Evolutionary conservation across 1,284 basidiomycete genomes (phyloP).

Genomic region (Apiotrichum siamense): DNA sequence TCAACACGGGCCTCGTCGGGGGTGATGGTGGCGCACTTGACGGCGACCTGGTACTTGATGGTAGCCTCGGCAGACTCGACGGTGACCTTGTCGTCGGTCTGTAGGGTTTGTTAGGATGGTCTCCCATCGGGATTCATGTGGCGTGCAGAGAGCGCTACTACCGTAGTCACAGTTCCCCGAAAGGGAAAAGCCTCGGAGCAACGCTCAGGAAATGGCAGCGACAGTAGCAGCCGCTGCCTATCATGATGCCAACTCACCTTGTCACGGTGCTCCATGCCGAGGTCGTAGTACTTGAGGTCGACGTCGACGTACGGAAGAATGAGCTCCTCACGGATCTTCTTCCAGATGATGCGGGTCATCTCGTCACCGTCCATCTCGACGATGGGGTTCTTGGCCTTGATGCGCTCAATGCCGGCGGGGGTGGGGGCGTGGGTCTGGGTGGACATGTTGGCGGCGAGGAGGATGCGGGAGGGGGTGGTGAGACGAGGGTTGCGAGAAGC

Average conservation of each 20-base stretch:
- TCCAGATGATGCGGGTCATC: conserved; percentile 98
- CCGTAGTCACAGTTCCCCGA: background rate
- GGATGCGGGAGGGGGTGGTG: conserved; percentile 7
- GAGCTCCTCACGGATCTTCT: conserved; percentile 96
- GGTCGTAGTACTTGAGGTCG: conserved; percentile 97
- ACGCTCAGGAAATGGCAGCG: background rate
- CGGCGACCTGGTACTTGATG: conserved; percentile 73
- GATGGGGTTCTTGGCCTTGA: conserved; percentile 80
- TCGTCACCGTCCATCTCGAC: conserved; percentile 97
- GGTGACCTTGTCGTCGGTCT: conserved; percentile 94
- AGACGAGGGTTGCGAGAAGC: conserved; percentile 1
- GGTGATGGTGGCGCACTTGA: conserved; percentile 90
- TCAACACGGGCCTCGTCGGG: conserved; percentile 68
- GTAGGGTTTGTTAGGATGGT: too few relatives aligned
- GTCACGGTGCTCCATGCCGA: conserved; percentile 88
- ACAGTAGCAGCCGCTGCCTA: background rate
- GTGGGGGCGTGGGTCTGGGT: conserved; percentile 21
- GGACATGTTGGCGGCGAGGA: conserved; percentile 13
- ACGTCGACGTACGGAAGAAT: conserved; percentile 91
- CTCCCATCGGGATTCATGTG: too few relatives aligned
- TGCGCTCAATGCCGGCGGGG: conserved; percentile 46
- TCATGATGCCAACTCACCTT: conserved; percentile 53
- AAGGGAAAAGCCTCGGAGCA: conserved; percentile 11
- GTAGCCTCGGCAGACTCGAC: conserved; percentile 90
- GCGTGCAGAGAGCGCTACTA: too few relatives aligned